Conservation (phyloP, 1,284 basidiomycete species). For the Xanthoconium separans region DNA sequence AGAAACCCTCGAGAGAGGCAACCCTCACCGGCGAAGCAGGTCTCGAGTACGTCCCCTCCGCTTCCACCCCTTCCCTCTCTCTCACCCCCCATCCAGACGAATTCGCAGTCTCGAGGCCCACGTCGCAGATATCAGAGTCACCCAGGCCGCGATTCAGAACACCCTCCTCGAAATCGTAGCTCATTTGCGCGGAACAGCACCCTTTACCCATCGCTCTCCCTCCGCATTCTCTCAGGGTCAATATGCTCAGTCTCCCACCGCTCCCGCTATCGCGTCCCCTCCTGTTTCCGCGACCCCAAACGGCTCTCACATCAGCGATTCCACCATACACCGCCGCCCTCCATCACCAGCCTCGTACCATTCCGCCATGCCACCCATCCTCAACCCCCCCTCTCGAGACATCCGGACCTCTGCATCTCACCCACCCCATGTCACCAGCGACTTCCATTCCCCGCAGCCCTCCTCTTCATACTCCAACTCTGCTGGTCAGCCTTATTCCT, state of each 20-base stretch:
- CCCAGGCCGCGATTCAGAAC: constrained; percentile 70
- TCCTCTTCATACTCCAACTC: constrained; percentile 26
- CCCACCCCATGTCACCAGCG: constrained; percentile 6
- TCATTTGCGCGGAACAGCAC: constrained; percentile 55
- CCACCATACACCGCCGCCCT: constrained; percentile 24
- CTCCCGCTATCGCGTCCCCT: constrained; percentile 58
- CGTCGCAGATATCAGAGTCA: constrained; percentile 73
- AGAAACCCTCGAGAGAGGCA: constrained; percentile 83
- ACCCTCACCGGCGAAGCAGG: constrained; percentile 84
- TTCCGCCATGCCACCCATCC: constrained; percentile 26
- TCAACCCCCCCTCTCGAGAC: constrained; percentile 27
- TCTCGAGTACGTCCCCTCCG: constrained; percentile 64
- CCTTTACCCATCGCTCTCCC: constrained; percentile 56
- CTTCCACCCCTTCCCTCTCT: constrained; percentile 13
- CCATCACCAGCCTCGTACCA: constrained; percentile 30
- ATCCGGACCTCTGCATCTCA: constrained; percentile 27
- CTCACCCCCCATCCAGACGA: constrained; percentile 50
- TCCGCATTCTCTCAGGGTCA: constrained; percentile 51
- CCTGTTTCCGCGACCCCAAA: constrained; percentile 52
- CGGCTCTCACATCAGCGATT: constrained; percentile 26
- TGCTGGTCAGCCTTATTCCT: constrained; percentile 18
- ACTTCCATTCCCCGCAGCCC: constrained; percentile 32
- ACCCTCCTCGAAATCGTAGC: constrained; percentile 76
- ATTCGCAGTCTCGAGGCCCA: constrained; percentile 83
- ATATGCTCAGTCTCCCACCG: constrained; percentile 61